Evolutionary conservation across 305 asterid species (phyloP).

Genomic region (Solanum chacoense): DNA sequence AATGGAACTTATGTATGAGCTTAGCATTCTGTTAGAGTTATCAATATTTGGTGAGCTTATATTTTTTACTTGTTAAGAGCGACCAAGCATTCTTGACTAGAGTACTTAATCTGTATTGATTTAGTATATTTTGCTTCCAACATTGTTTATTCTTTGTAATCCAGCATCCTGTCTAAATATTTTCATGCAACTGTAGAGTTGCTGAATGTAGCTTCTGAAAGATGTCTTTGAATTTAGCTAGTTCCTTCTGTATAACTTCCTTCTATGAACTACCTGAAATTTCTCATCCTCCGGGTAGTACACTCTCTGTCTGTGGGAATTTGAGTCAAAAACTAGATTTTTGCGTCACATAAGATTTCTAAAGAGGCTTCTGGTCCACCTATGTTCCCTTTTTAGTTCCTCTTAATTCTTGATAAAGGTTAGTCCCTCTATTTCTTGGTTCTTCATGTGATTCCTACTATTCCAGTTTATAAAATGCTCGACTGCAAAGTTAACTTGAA

Average conservation of each 20-base stretch:
- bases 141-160: not conserved
- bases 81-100: not conserved
- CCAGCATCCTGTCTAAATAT: not conserved
- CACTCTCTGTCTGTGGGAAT: not conserved
- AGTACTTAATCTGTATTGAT: not conserved
- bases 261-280: not conserved
- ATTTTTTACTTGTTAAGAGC: not conserved
- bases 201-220: not conserved
- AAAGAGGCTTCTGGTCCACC: not conserved
- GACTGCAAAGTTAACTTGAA: not conserved
- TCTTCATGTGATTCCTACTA: not conserved
- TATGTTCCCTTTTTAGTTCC: not conserved
- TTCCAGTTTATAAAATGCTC: not conserved
- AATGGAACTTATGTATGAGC: not conserved
- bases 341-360: not conserved
- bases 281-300: not conserved
- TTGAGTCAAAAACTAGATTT: not conserved
- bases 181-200: not conserved
- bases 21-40: not conserved
- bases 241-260: not conserved
- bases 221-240: not conserved
- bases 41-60: not conserved
- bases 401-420: not conserved
- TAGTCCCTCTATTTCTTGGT: not conserved
- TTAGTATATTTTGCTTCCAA: not conserved